These are phyloP conservation scores for Rhamnella rubrinervis DNA, from an alignment of 331 rosid species.

Conservation along the genomic window DNA sequence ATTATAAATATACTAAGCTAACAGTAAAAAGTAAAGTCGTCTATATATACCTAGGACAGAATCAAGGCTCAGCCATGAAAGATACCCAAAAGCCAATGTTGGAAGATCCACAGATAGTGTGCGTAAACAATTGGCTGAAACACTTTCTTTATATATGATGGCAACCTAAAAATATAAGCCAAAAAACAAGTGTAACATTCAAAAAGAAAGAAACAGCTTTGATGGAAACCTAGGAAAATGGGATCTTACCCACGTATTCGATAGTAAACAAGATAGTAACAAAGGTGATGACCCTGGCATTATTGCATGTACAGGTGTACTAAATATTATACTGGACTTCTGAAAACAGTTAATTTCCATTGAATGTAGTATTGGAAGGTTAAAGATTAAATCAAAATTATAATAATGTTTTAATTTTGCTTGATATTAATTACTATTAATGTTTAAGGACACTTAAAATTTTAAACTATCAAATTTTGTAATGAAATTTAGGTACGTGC, in stretches of 20 bases:
- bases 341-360: too few species aligned
- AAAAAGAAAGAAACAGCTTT: constrained; percentile 7
- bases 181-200: constrained; percentile 26
- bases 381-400: too few species aligned
- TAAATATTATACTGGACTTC: too few species aligned
- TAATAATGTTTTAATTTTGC: too few species aligned
- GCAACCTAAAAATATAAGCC: constrained; percentile 53
- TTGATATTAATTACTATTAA: too few species aligned
- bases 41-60: constrained; percentile 78
- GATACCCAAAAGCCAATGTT: constrained; percentile 69
- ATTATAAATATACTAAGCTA: neutral
- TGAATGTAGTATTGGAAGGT: too few species aligned
- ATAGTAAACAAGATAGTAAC: too few species aligned
- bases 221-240: constrained; percentile 13
- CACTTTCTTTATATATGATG: constrained; percentile 67
- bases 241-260: constrained; percentile 71
- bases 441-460: too few species aligned
- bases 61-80: constrained; percentile 75
- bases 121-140: constrained; percentile 94
- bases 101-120: constrained; percentile 71
- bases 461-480: too few species aligned
- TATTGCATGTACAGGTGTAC: too few species aligned
- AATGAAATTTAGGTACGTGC: too few species aligned
- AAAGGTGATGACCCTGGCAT: too few species aligned
- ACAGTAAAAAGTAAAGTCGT: constrained; percentile 16